Conservation (phyloP, 2,329 filamentous ascomycete species). For the Aspergillus amoenus region DNA sequence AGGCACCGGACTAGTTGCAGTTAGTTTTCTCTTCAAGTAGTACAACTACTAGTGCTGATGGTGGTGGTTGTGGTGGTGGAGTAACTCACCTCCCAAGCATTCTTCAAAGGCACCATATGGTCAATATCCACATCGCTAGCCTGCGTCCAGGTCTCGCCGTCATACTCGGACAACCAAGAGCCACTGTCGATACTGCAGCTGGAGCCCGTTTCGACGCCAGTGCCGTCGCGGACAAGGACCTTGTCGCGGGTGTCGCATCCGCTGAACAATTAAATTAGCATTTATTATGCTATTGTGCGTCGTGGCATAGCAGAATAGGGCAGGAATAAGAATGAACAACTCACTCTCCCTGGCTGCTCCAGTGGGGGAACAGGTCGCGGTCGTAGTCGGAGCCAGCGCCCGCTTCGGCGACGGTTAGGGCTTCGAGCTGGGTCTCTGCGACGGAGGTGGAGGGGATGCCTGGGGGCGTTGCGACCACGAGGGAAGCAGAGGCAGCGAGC, state of each 20-base stretch:
- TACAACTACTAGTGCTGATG: neutral
- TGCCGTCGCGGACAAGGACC: conserved; percentile 73
- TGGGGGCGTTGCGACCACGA: conserved; percentile 44
- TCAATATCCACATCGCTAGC: conserved; percentile 77
- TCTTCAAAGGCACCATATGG: conserved; percentile 77
- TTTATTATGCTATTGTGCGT: too few relatives aligned
- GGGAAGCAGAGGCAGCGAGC: conserved; percentile 11
- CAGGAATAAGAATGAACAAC: conserved; percentile 22
- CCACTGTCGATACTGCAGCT: conserved; percentile 69
- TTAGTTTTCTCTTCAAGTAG: neutral
- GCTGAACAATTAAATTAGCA: conserved; percentile 37
- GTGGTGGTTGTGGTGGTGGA: neutral
- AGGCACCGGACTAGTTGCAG: conserved; percentile 57
- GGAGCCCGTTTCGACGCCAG: conserved; percentile 56
- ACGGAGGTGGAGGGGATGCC: conserved; percentile 61
- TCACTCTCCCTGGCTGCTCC: conserved; percentile 54
- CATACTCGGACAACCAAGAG: conserved; percentile 70
- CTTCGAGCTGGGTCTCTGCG: conserved; percentile 59
- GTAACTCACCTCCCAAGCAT: conserved; percentile 67
- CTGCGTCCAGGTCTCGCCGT: conserved; percentile 68
- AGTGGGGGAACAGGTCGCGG: conserved; percentile 69
- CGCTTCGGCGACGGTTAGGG: conserved; percentile 57
- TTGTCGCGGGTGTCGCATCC: conserved; percentile 71
- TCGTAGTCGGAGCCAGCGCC: conserved; percentile 60
- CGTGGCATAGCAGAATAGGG: too few relatives aligned